Evolutionary conservation across 164 flowering plant genomes (phyloP).

Genomic region (Magnolia changhungtana): DNA sequence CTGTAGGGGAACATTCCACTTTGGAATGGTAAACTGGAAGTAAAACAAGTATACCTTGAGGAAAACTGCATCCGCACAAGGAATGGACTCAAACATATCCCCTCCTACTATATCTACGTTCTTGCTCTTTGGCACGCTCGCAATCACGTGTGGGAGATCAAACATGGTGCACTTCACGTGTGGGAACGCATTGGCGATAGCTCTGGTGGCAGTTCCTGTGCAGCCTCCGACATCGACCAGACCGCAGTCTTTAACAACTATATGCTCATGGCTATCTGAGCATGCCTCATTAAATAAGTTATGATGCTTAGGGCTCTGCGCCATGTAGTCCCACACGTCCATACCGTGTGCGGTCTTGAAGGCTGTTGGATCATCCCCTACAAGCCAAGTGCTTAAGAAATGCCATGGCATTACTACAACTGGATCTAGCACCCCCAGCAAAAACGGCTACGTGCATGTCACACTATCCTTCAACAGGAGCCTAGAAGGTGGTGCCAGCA

Average conservation of each 20-base stretch:
- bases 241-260: slow-evolving; percentile 21
- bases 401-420: slow-evolving; percentile 17
- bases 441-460: slow-evolving; percentile 7
- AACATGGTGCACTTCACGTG: slow-evolving; percentile 27
- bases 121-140: slow-evolving; percentile 5
- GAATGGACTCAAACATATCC: slow-evolving; percentile 33
- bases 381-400: slow-evolving; percentile 22
- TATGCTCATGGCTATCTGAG: slow-evolving; percentile 21
- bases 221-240: slow-evolving; percentile 1
- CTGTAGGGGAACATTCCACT: too few relatives aligned
- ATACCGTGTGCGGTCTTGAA: slow-evolving; percentile 20
- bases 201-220: too few relatives aligned
- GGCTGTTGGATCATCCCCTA: slow-evolving; percentile 11
- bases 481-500: slow-evolving; percentile 11
- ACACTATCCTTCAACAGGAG: not conserved
- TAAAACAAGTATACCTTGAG: slow-evolving; percentile 10
- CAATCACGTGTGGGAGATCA: slow-evolving; percentile 46
- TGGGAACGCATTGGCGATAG: too few relatives aligned
- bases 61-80: slow-evolving; percentile 26
- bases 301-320: slow-evolving; percentile 2
- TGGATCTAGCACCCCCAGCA: slow-evolving; percentile 26
- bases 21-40: too few relatives aligned
- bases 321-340: slow-evolving; percentile 16
- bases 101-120: slow-evolving; percentile 22
- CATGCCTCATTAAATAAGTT: slow-evolving; percentile 32